Base-by-base conservation (phyloP, 2,329 filamentous ascomycete genomes). In the Fusarium miscanthi region DNA sequence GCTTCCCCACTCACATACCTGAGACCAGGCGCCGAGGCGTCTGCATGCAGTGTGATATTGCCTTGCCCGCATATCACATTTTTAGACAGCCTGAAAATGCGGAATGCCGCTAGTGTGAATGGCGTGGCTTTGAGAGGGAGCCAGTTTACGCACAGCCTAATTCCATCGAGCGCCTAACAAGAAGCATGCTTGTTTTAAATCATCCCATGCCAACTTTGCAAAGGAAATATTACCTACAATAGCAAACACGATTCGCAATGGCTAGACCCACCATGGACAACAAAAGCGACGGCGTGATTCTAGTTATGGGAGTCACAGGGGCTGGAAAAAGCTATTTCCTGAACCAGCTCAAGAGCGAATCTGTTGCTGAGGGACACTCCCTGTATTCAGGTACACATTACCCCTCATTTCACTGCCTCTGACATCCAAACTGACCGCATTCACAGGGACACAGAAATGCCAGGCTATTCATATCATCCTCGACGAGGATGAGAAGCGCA, bases 281-380 rank as follows among this genome's bases (percentile, higher is more conserved):
- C 21, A 9, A 8, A 12, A 57, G 12, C 12, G 49, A 61, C 10
- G 59, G 59, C 6, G 23, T 59, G 10, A 59, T 59, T 21, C 19
- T 59, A 5, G 19, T 59, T 1, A 59, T 59, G 57, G 57, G 57
- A 23, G 57, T 52, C 19, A 59, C 57, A 1, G 57, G 57, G 16
- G 57, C 57, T 14, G 57, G 57, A 0, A 59, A 59, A 14, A 59
- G 57, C 27, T 59, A 59, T 43, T 42, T 59, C 8, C 16, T 59
- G 1, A 59, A 59, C 11, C 57, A 42, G 12, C 35, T 59, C 0
- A 59, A 59, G 10, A 31, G 27, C 6, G 8, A 35, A 8, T 59
- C 43, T 3, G 56, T 21, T 8, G 21, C 3, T 8, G 56, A 59
- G 19, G 57, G 57, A 1, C 57, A 59, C 8, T 59, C 57, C 5